Base-by-base conservation (phyloP, 345 rosid genomes). In the Excoecaria agallocha region DNA sequence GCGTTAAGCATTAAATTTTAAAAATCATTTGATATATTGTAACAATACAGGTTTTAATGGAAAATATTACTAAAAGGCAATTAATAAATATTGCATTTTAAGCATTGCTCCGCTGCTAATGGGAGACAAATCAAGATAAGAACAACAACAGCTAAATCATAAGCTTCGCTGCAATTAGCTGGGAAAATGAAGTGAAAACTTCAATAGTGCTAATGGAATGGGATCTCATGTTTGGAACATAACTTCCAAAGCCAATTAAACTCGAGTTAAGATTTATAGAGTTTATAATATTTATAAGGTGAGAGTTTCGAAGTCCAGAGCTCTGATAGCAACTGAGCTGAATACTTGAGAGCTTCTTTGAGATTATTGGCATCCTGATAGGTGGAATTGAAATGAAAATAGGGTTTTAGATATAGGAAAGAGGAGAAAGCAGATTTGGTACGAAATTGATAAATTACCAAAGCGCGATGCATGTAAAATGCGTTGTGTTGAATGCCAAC, bases 401-500 rank as follows among this genome's bases (percentile, higher is more conserved):
- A 49, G 54, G 54, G 46, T 35, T 51, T 20, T 12, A 41, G 43
- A 41, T 41, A 41, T 41, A 3, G 43, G 43, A 41, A 41, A 3
- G 6, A 41, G 43, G 43, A 41, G 43, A 41, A 41, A 41, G 43
- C 43, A 59, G 38, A 51, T 5, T 0, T 12, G 9, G 4, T 69
- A 70, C 9, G 6, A 30, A 12, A 66, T 19, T 12, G 63, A 17
- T 50, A 1, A 48, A 11, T 52, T 54, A 79, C 82, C 82, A 79
- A 22, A 69, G 78, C 78, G 60, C 78, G 82, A 74, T 74, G 82
- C 78, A 79, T 63, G 68, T 74, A 79, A 15, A 79, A 79, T 59
- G 82, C 82, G 78, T 79, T 69, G 71, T 79, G 82, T 57, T 74
- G 78, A 24, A 79, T 70, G 56, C 75, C 37, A 55, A 78, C 82